Conservation (phyloP, 306 rosid species). For the Glycine soja region DNA sequence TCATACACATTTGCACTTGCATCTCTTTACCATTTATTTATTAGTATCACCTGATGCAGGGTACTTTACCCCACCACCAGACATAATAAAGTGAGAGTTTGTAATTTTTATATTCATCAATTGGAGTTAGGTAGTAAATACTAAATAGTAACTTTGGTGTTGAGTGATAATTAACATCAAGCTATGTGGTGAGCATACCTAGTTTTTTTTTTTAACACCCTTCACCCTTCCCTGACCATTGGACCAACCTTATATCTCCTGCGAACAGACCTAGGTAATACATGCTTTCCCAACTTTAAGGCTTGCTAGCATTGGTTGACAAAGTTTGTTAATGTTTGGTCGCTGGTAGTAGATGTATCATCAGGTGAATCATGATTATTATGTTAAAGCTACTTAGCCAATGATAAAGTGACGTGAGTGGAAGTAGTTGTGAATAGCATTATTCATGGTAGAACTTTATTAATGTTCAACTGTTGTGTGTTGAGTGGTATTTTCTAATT, state of each 20-base stretch:
- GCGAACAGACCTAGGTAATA: neutral
- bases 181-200: neutral
- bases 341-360: neutral
- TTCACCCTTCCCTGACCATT: no score
- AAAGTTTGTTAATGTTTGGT: neutral
- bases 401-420: conserved; percentile 1
- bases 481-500: conserved; percentile 37
- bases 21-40: conserved; percentile 17
- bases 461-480: neutral
- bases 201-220: no score
- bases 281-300: conserved; percentile 1
- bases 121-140: neutral
- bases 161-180: neutral
- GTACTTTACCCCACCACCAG: neutral
- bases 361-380: neutral
- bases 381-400: conserved; percentile 1
- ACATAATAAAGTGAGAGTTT: neutral
- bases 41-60: conserved; percentile 16
- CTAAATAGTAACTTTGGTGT: neutral
- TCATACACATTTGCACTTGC: conserved; percentile 19
- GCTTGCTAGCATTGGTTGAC: conserved; percentile 10
- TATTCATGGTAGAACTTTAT: conserved; percentile 20
- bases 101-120: conserved; percentile 4
- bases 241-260: no score
- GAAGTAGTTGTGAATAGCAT: neutral